phyloP scores from a whole-genome alignment of 805 yeast species.

The Monosporozyma servazzii region DNA sequence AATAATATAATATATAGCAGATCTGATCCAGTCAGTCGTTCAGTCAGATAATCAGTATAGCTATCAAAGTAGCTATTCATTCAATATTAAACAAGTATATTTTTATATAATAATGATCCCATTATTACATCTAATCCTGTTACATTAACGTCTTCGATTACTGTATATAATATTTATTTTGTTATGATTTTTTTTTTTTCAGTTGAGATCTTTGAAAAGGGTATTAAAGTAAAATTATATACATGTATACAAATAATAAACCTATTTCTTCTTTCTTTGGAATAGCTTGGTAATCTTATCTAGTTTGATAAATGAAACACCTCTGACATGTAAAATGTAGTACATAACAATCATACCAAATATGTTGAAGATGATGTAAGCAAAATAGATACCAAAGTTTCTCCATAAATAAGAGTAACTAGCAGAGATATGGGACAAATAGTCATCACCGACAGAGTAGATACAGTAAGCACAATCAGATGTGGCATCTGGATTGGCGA shows the following conservation, averaged over 20 bases:
- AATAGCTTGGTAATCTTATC: not conserved
- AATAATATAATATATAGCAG: no score
- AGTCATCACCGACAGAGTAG: conserved; percentile 44
- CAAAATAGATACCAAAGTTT: conserved; percentile 47
- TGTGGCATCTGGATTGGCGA: conserved; percentile 31
- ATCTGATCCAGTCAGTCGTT: no score
- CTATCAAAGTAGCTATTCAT: no score
- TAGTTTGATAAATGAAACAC: not conserved
- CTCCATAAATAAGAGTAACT: conserved; percentile 40
- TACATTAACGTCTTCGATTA: no score
- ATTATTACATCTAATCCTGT: no score
- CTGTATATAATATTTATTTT: not conserved
- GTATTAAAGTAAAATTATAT: not conserved
- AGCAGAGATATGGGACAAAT: conserved; percentile 32
- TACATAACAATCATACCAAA: conserved; percentile 35
- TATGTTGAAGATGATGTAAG: conserved; percentile 39
- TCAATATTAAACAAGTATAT: no score
- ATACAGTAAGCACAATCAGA: conserved; percentile 48
- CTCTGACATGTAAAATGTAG: conserved; percentile 43
- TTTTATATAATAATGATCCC: no score
- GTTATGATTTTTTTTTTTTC: not conserved
- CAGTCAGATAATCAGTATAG: no score
- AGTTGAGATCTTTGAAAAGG: not conserved
- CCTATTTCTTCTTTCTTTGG: not conserved
- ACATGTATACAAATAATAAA: not conserved